Evolutionary conservation across 371 early-diverging fungal species (phyloP).

Genomic region (Conidiobolus incongruus): DNA sequence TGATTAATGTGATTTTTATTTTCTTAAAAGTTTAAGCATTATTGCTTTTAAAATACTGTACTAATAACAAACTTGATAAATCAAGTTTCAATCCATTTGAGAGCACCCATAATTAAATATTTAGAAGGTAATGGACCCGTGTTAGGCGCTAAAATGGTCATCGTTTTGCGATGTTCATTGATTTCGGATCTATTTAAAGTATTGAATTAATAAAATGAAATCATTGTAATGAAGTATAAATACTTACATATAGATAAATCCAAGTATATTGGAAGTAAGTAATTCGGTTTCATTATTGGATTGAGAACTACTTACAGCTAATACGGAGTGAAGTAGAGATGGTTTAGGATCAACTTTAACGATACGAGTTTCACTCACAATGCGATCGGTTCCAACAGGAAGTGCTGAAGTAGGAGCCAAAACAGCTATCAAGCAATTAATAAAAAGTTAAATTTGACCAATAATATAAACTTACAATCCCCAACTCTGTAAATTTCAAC

Average conservation of each 20-base stretch:
- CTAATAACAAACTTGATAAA: too few species aligned
- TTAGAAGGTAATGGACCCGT: constrained; percentile 70
- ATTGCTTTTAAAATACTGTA: too few species aligned
- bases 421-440: constrained; percentile 15
- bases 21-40: too few species aligned
- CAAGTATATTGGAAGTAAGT: constrained; percentile 46
- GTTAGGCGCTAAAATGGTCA: constrained; percentile 68
- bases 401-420: constrained; percentile 80
- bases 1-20: too few species aligned
- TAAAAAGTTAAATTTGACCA: neutral
- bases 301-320: constrained; percentile 56
- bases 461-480: constrained; percentile 22
- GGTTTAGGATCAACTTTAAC: constrained; percentile 63
- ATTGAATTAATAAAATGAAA: neutral
- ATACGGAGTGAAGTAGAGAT: constrained; percentile 59
- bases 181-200: constrained; percentile 39
- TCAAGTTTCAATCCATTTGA: constrained; percentile 67
- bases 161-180: constrained; percentile 45
- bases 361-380: constrained; percentile 47
- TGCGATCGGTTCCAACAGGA: constrained; percentile 70
- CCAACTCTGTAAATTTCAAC: constrained; percentile 56
- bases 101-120: constrained; percentile 54
- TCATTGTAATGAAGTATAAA: neutral
- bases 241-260: constrained; percentile 71
- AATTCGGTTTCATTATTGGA: constrained; percentile 29